phyloP scores from a whole-genome alignment of 495 filamentous ascomycete species.

The Penicillium waksmanii region DNA sequence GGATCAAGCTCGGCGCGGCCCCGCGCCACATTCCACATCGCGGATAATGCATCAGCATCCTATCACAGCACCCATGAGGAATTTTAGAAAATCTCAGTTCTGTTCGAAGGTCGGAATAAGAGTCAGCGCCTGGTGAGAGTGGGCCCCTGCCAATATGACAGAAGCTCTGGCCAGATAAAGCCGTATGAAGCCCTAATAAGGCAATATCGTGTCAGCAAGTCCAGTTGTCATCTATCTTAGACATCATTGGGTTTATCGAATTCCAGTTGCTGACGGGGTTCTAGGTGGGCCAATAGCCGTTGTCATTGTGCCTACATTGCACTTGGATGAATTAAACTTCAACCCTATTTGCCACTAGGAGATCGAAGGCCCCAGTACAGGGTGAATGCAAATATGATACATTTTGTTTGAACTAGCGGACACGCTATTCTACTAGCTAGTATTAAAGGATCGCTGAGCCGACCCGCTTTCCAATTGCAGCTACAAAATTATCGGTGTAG shows the following conservation, averaged over 20 bases:
- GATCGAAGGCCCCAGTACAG: not conserved
- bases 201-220: not conserved
- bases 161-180: conserved; percentile 3
- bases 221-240: not conserved
- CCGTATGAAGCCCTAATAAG: not conserved
- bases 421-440: not conserved
- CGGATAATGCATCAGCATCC: not conserved
- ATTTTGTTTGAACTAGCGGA: not conserved
- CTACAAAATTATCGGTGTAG: no score
- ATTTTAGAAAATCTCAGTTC: not conserved
- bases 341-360: not conserved
- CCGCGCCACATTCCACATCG: conserved; percentile 6
- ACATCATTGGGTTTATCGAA: no score
- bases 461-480: no score
- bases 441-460: no score
- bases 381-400: not conserved
- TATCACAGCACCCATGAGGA: not conserved
- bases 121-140: not conserved
- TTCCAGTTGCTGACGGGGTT: no score
- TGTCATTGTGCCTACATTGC: no score
- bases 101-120: not conserved
- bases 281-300: no score
- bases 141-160: conserved; percentile 8
- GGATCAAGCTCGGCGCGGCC: not conserved
- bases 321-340: no score